A percentile compares a stretch with the other conserved stretches of the same genome.
These are phyloP conservation scores for Juglanconis juglandina DNA, from an alignment of 2,329 filamentous ascomycete genomes.

Conservation along the genomic window DNA sequence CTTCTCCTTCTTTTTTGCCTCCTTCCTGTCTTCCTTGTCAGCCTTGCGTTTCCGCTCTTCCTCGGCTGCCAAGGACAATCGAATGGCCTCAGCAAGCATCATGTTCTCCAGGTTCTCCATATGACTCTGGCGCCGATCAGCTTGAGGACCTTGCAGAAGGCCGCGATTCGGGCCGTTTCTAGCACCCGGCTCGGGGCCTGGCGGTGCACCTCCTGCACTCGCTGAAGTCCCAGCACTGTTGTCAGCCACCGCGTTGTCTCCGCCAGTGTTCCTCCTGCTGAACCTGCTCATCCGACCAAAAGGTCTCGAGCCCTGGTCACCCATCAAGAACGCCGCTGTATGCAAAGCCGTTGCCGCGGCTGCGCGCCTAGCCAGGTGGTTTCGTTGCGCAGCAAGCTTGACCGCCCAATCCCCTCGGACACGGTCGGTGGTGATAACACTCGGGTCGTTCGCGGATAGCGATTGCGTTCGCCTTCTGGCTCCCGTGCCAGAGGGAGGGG, in stretches of 20 bases:
- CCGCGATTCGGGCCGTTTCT: conserved; percentile 29
- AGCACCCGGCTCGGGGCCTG: conserved; percentile 32
- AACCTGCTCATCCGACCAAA: conserved; percentile 52
- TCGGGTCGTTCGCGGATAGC: conserved; percentile 76
- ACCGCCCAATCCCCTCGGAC: conserved; percentile 92
- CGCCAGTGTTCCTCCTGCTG: conserved; percentile 50
- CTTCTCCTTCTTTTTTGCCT: conserved; percentile 81
- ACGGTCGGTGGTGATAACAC: conserved; percentile 87
- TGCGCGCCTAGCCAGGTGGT: conserved; percentile 79
- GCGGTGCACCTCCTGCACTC: conserved; percentile 21
- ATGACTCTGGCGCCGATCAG: conserved; percentile 41
- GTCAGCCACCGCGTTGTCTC: conserved; percentile 29
- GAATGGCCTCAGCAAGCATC: conserved; percentile 97
- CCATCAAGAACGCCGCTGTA: conserved; percentile 89
- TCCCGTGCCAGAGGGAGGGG: conserved; percentile 32
- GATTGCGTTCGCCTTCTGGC: conserved; percentile 50
- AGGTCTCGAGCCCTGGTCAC: conserved; percentile 53
- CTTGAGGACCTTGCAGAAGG: conserved; percentile 19
- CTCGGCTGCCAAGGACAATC: conserved; percentile 84
- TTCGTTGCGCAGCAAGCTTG: conserved; percentile 79
- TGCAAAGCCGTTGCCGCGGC: conserved; percentile 93
- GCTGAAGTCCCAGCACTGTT: conserved; percentile 26
- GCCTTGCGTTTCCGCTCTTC: conserved; percentile 86
- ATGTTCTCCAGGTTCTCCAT: conserved; percentile 92
- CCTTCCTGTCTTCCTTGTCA: conserved; percentile 76